Percentiles rank a stretch among this genome's conserved stretches.
phyloP scores from a whole-genome alignment of 148 eudicot species.

The Diospyros lotus region DNA sequence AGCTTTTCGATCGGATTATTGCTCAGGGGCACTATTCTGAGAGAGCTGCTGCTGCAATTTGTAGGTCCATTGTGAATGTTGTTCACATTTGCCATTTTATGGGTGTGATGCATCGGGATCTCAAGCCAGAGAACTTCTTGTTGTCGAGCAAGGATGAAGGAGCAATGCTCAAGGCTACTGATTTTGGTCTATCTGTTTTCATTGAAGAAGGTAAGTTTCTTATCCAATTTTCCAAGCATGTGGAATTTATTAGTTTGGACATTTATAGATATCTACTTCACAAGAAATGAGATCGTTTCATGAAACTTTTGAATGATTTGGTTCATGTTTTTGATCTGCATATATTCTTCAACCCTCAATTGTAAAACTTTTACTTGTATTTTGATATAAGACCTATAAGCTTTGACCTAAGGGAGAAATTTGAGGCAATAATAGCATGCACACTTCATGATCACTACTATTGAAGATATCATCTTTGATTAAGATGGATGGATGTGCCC shows the following conservation, averaged over 20 bases:
- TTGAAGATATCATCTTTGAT: no score
- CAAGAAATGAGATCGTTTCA: background rate
- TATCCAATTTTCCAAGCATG: background rate
- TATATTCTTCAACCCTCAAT: background rate
- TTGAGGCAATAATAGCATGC: background rate
- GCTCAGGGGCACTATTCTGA: conserved; percentile 82
- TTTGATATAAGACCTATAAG: background rate
- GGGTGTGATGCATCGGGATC: conserved; percentile 97
- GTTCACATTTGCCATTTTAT: conserved; percentile 84
- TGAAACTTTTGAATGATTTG: background rate
- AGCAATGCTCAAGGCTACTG: conserved; percentile 75
- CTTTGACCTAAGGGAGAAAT: background rate
- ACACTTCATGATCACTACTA: background rate
- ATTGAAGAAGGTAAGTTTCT: conserved; percentile 70
- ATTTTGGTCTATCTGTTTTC: conserved; percentile 87
- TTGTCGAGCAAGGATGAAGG: conserved; percentile 56
- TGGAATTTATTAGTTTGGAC: background rate
- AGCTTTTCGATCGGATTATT: conserved; percentile 83
- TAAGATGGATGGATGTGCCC: background rate
- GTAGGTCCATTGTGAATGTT: conserved; percentile 75
- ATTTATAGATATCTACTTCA: background rate
- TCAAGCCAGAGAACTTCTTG: conserved; percentile 94
- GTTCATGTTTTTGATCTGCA: background rate
- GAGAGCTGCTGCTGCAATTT: conserved; percentile 57
- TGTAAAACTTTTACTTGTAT: no score